These are phyloP conservation scores for Lunularia cruciata DNA, from an alignment of 225 moss, liverwort and hornwort genomes.

Conservation along the genomic window DNA sequence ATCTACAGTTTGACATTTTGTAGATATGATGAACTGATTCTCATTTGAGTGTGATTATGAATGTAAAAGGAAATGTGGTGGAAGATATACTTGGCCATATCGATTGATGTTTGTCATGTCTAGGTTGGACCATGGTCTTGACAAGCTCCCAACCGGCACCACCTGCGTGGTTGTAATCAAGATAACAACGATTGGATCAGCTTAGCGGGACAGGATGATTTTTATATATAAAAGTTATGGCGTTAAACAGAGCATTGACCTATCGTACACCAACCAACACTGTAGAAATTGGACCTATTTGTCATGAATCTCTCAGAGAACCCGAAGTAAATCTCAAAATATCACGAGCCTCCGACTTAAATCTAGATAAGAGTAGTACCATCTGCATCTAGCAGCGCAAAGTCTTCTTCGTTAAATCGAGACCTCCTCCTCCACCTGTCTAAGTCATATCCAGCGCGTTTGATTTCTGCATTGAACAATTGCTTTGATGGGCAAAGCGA, in stretches of 20 bases:
- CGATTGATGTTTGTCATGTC: slow-evolving; percentile 57
- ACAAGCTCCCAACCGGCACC: slow-evolving; percentile 97
- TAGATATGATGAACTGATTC: too few relatives aligned
- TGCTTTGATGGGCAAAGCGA: slow-evolving; percentile 37
- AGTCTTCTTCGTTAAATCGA: slow-evolving; percentile 60
- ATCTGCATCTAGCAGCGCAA: slow-evolving; percentile 81
- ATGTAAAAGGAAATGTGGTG: background rate
- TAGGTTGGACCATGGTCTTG: slow-evolving; percentile 76
- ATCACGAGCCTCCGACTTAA: too few relatives aligned
- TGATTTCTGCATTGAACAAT: slow-evolving; percentile 71
- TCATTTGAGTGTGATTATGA: too few relatives aligned
- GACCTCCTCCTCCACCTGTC: slow-evolving; percentile 75
- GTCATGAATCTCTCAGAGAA: too few relatives aligned
- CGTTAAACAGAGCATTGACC: background rate
- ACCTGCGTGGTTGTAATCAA: slow-evolving; percentile 36
- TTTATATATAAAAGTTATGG: background rate
- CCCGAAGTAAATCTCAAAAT: too few relatives aligned
- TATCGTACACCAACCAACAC: background rate
- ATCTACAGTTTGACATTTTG: too few relatives aligned
- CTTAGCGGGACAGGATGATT: background rate
- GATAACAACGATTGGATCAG: background rate
- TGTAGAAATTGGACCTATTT: background rate
- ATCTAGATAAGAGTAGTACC: slow-evolving; percentile 30
- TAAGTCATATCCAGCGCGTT: slow-evolving; percentile 66
- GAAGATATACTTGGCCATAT: slow-evolving; percentile 70